phyloP scores from a whole-genome alignment of 306 rosid species.

The Gillenia trifoliata region DNA sequence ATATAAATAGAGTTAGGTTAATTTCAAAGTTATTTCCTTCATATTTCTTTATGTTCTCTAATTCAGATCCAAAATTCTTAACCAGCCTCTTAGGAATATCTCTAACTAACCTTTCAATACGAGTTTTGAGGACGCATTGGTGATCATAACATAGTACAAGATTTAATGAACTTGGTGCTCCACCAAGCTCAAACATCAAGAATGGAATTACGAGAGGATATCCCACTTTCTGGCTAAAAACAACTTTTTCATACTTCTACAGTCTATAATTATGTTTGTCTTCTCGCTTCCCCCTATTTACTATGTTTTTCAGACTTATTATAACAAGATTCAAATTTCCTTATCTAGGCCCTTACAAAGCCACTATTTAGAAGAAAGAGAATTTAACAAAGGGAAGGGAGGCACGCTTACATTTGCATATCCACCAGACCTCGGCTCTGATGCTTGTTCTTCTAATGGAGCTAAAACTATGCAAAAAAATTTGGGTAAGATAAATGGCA shows the following conservation, averaged over 20 bases:
- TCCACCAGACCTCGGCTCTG: conserved; percentile 19
- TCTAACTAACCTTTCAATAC: not conserved
- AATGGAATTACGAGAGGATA: not conserved
- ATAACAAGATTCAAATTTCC: not conserved
- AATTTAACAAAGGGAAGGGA: not conserved
- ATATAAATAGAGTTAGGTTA: too few relatives aligned
- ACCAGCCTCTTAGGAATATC: not conserved
- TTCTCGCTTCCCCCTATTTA: not conserved
- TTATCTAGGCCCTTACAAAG: not conserved
- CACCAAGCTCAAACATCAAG: not conserved
- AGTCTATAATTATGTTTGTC: not conserved
- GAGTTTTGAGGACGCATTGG: not conserved
- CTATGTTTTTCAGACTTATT: not conserved
- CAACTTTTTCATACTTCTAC: not conserved
- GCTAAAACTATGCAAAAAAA: conserved; percentile 23
- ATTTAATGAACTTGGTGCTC: not conserved
- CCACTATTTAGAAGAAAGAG: too few relatives aligned
- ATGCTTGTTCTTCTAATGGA: conserved; percentile 26
- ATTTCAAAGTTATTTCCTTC: too few relatives aligned
- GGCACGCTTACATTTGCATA: conserved; percentile 42
- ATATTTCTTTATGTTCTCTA: too few relatives aligned
- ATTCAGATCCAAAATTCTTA: not conserved
- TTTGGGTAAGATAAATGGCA: not conserved
- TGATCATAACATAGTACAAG: too few relatives aligned
- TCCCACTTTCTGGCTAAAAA: not conserved